Conservation (phyloP, 495 filamentous ascomycete genomes). For the Talaromyces trachyspermus region DNA sequence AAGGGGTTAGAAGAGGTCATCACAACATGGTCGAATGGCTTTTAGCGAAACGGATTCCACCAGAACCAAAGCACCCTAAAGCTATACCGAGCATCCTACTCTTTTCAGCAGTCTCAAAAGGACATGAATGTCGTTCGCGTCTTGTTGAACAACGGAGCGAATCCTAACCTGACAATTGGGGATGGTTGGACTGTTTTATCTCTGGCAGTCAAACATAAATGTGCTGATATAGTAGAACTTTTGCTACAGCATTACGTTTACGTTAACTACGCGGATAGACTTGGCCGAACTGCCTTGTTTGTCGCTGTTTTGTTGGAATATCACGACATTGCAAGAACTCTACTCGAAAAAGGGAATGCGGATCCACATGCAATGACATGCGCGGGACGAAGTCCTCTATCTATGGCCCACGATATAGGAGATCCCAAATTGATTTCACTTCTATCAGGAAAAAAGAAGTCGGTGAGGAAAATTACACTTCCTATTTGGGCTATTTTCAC, state of each 20-base stretch:
- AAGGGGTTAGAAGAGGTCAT: not conserved
- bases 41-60: not conserved
- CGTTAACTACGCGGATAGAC: not conserved
- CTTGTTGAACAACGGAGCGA: not conserved
- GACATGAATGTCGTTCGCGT: not conserved
- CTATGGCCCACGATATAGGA: not conserved
- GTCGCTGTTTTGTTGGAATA: not conserved
- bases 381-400: not conserved
- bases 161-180: not conserved
- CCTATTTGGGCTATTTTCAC: not conserved
- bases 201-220: not conserved
- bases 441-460: not conserved
- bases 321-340: not conserved
- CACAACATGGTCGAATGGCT: not conserved
- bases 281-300: not conserved
- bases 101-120: not conserved
- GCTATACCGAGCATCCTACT: not conserved
- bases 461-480: not conserved
- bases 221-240: not conserved
- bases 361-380: not conserved
- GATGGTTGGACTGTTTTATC: not conserved
- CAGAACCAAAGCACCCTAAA: not conserved
- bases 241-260: not conserved
- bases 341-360: not conserved
- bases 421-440: not conserved